Evolutionary conservation across 805 yeast genomes (phyloP), one percentile per base, ranked within the genome.

Genomic region (Lipomyces japonicus): DNA sequence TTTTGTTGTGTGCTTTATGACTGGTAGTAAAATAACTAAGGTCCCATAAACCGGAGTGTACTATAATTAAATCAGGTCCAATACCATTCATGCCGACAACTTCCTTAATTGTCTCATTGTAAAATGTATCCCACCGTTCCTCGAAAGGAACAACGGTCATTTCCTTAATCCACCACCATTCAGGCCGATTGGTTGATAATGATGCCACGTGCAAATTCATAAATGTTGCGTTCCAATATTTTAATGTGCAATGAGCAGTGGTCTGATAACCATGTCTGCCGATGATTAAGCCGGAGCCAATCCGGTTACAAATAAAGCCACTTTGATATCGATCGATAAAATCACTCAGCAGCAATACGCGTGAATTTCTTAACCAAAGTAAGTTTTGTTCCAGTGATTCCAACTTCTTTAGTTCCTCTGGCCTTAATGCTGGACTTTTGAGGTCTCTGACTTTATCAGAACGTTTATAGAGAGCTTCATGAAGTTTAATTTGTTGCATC

Each of bases 341-440:
- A 35, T 53, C 57, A 4, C 51, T 48, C n/a, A 51, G 19, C 23
- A 53, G 26, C n/a, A 53, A 39, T 18, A 50, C 31, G 26, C 57
- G 55, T 23, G 39, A 23, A 22, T 50, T 42, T 22, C 44, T 25
- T 32, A 50, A 38, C 53, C 53, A 50, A n/a, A 16, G 12, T 9
- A 37, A 23, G 16, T 25, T 32, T 16, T 19, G 23, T 10, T 18
- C 25, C 16, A 37, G 26, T 19, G 19, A 18, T 6, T 6, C 38
- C 37, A 4, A 9, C 21, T 7, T 3, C 22, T 16, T 12, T n/a
- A 28, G 7, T 21, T 28, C 36, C 5, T 16, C 32, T 18, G 30
- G 24, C 32, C 25, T 3, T 16, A 31, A 23, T n/a, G n/a, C n/a
- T n/a, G n/a, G n/a, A n/a, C n/a, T n/a, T n/a, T n/a, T n/a, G n/a